Evolutionary conservation across 176 grass and related monocot genomes (phyloP).

Genomic region (Aegilops speltoides): DNA sequence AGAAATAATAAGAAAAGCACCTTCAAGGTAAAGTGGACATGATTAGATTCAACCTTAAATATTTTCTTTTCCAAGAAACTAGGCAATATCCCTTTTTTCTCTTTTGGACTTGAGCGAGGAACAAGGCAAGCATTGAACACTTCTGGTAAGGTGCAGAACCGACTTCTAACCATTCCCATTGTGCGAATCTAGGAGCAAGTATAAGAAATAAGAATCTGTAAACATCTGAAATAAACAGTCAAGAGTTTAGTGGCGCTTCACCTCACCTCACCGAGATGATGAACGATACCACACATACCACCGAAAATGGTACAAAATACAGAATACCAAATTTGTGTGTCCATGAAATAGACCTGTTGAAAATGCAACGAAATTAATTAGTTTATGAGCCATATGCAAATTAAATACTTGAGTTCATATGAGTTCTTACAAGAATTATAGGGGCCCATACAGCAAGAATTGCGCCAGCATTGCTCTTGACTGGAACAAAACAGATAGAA

Average conservation of each 20-base stretch:
- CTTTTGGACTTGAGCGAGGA: conserved; percentile 54
- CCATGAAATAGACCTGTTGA: conserved; percentile 97
- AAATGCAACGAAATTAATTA: conserved; percentile 23
- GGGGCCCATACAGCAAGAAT: conserved; percentile 93
- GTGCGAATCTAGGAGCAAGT: conserved; percentile 75
- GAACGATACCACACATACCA: conserved; percentile 89
- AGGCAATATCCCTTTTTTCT: conserved; percentile 55
- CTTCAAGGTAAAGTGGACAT: conserved; percentile 21
- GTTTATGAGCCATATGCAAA: conserved; percentile 24
- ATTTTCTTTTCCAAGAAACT: conserved; percentile 77
- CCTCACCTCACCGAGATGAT: conserved; percentile 97
- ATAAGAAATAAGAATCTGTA: conserved; percentile 34
- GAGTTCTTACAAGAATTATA: conserved; percentile 78
- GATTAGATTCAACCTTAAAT: conserved; percentile 71
- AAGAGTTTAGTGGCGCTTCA: background rate
- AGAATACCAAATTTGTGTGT: conserved; percentile 99
- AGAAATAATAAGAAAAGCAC: conserved; percentile 29
- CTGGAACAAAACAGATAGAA: conserved; percentile 34
- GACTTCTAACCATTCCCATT: conserved; percentile 98
- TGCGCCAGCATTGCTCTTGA: conserved; percentile 82
- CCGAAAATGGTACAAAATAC: conserved; percentile 97
- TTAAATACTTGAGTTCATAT: conserved; percentile 6
- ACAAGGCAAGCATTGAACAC: conserved; percentile 82
- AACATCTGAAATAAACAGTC: conserved; percentile 17
- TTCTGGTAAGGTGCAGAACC: conserved; percentile 80